Evolutionary conservation across 2,329 filamentous ascomycete species (phyloP).

Genomic region (Hymenoscyphus occultus): DNA sequence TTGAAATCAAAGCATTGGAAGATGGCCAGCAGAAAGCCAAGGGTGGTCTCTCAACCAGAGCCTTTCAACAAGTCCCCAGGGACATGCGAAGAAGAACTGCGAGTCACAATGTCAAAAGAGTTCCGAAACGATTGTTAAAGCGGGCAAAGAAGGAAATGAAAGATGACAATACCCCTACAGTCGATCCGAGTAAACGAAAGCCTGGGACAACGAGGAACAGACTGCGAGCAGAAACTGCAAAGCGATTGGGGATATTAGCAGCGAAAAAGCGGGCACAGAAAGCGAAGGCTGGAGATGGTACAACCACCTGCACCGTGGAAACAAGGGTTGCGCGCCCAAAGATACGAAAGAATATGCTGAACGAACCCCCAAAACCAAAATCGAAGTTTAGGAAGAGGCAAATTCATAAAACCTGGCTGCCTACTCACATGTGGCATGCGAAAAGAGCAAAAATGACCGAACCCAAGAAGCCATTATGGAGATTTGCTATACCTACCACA

Average conservation of each 20-base stretch:
- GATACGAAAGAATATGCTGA: conserved; percentile 67
- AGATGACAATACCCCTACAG: conserved; percentile 86
- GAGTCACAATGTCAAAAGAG: conserved; percentile 89
- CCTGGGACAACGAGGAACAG: conserved; percentile 55
- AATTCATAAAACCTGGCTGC: conserved; percentile 85
- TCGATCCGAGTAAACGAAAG: conserved; percentile 62
- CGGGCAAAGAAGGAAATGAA: conserved; percentile 73
- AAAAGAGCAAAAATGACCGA: conserved; percentile 88
- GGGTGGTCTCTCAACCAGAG: conserved; percentile 58
- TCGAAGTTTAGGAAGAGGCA: conserved; percentile 82
- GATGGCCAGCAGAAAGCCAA: conserved; percentile 76
- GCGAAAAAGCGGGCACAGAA: conserved; percentile 51
- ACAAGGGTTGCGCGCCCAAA: conserved; percentile 55
- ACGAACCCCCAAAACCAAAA: conserved; percentile 58
- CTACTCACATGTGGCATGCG: conserved; percentile 90
- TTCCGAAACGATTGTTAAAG: conserved; percentile 72
- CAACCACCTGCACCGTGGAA: conserved; percentile 34
- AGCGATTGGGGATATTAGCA: conserved; percentile 62
- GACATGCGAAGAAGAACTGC: conserved; percentile 82
- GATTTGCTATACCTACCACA: conserved; percentile 80
- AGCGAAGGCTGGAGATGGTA: conserved; percentile 29
- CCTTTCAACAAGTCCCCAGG: conserved; percentile 88
- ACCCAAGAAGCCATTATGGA: conserved; percentile 78
- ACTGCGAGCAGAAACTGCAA: conserved; percentile 73
- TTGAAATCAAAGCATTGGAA: conserved; percentile 83